phyloP scores from a whole-genome alignment of 2,329 filamentous ascomycete species.

The Beauveria pseudobassiana region DNA sequence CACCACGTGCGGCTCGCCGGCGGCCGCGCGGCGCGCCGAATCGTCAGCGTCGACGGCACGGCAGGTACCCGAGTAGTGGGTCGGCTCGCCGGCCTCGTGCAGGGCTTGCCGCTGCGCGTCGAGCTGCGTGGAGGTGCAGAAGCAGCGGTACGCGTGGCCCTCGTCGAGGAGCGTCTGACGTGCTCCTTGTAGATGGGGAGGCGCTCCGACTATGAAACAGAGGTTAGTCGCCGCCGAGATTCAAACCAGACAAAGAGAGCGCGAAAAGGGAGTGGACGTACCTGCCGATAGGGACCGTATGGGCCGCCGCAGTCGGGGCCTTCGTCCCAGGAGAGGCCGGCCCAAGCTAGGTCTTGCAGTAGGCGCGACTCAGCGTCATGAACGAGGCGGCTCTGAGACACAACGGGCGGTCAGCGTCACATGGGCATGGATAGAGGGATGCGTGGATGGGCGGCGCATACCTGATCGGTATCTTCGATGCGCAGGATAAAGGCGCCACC shows the following conservation, averaged over 20 bases:
- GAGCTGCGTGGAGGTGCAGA: conserved; percentile 70
- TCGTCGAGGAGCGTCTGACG: conserved; percentile 60
- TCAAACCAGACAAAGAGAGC: too few species aligned
- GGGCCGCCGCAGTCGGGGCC: conserved; percentile 76
- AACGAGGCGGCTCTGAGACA: conserved; percentile 67
- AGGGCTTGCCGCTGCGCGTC: conserved; percentile 57
- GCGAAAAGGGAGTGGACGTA: conserved; percentile 27
- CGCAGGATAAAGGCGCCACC: conserved; percentile 85
- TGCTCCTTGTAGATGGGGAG: conserved; percentile 65
- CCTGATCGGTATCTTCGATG: conserved; percentile 93
- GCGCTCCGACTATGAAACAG: conserved; percentile 60
- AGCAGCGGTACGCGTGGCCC: conserved; percentile 84
- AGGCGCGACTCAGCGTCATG: conserved; percentile 70
- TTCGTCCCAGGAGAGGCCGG: conserved; percentile 89
- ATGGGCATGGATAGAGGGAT: conserved; percentile 10
- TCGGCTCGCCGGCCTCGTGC: conserved; percentile 41
- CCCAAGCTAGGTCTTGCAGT: conserved; percentile 77
- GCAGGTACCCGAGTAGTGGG: conserved; percentile 59
- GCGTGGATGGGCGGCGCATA: conserved; percentile 26
- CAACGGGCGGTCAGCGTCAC: neutral
- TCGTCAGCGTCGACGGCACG: conserved; percentile 57
- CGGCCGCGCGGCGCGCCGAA: conserved; percentile 60
- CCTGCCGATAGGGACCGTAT: conserved; percentile 80
- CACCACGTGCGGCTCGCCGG: conserved; percentile 67
- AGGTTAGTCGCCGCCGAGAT: too few species aligned